A percentile compares a stretch with the other conserved stretches of the same genome.
These are phyloP conservation scores for Trichosanthes truncata DNA, from an alignment of 306 rosid genomes.

Conservation along the genomic window DNA sequence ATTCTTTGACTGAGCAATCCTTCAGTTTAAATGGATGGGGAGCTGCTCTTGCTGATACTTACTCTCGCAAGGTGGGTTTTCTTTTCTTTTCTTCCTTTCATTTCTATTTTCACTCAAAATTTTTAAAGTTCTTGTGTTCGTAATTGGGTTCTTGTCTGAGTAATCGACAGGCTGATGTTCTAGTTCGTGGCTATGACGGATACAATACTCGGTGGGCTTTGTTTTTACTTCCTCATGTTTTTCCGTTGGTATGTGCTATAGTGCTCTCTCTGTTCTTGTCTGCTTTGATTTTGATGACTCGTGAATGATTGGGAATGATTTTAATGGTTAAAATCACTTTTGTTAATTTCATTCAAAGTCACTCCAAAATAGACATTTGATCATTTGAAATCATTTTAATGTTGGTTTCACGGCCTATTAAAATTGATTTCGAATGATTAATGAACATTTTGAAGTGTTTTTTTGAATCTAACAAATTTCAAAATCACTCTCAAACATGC, in stretches of 20 bases:
- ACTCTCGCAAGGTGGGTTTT: slow-evolving; percentile 54
- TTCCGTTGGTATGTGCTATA: slow-evolving; percentile 43
- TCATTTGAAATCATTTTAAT: too few relatives aligned
- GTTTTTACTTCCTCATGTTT: slow-evolving; percentile 59
- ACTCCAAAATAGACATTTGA: too few relatives aligned
- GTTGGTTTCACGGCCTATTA: too few relatives aligned
- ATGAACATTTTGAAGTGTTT: too few relatives aligned
- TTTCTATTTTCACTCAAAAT: not conserved
- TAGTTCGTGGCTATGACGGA: slow-evolving; percentile 79
- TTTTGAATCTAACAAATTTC: too few relatives aligned
- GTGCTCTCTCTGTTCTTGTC: not conserved
- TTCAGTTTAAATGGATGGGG: slow-evolving; percentile 69
- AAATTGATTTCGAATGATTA: too few relatives aligned
- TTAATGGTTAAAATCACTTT: too few relatives aligned
- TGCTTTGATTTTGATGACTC: not conserved
- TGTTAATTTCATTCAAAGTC: too few relatives aligned
- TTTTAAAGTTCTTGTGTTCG: not conserved
- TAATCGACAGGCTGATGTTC: slow-evolving; percentile 53
- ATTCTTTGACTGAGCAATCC: slow-evolving; percentile 65
- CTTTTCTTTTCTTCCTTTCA: not conserved
- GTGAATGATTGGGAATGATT: too few relatives aligned
- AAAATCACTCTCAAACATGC: too few relatives aligned
- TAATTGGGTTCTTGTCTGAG: not conserved
- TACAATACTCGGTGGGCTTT: slow-evolving; percentile 83
- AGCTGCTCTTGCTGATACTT: slow-evolving; percentile 58